These are phyloP conservation scores for Ceratobasidium theobromae DNA, from an alignment of 1,284 basidiomycete genomes.

Conservation along the genomic window DNA sequence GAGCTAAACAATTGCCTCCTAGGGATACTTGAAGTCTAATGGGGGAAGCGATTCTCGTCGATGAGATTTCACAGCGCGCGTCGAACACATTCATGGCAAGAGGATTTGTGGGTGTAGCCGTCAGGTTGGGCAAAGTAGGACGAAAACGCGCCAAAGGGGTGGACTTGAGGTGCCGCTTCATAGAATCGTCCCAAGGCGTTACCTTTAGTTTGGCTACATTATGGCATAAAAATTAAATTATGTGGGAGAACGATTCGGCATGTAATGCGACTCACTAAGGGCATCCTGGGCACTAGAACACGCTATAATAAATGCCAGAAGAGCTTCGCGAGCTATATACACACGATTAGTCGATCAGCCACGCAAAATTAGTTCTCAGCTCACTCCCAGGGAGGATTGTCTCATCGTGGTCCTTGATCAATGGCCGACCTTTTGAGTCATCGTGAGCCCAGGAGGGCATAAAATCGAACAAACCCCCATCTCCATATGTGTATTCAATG, in stretches of 20 bases:
- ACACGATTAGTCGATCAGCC: neutral
- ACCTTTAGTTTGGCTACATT: neutral
- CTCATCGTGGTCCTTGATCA: constrained; percentile 1
- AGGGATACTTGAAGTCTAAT: neutral
- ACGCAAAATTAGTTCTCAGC: neutral
- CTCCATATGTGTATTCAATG: neutral
- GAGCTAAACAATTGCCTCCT: neutral
- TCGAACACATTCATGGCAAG: constrained; percentile 1
- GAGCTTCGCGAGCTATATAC: neutral
- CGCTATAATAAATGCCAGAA: too few relatives aligned
- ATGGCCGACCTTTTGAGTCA: neutral
- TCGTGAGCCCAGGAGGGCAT: constrained; percentile 29
- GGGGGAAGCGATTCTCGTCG: neutral
- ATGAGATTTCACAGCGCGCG: constrained; percentile 18
- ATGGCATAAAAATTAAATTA: too few relatives aligned
- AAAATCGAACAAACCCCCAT: constrained; percentile 4
- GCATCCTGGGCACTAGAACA: too few relatives aligned
- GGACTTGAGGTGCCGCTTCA: neutral
- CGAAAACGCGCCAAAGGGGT: neutral
- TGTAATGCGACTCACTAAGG: too few relatives aligned
- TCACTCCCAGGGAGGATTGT: neutral
- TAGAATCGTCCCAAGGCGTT: neutral
- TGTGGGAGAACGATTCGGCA: neutral
- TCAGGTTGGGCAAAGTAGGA: constrained; percentile 2
- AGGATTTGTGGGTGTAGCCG: neutral